Conservation (phyloP, 331 rosid genomes). For the Pyracantha coccinea region DNA sequence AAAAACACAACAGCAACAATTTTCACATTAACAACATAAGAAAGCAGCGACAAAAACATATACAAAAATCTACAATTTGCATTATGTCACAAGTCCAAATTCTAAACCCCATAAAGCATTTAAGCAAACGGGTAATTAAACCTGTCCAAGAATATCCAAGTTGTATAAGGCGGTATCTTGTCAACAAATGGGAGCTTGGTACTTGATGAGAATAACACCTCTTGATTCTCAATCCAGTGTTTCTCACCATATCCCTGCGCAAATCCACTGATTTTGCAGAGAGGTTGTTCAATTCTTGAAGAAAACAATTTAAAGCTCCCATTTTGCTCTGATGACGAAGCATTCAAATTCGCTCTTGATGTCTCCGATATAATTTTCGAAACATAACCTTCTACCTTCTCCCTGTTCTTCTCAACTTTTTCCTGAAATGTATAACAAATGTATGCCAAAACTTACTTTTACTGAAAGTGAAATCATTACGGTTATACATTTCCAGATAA, state of each 20-base stretch:
- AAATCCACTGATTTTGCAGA: constrained; percentile 50
- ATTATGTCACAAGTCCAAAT: not conserved
- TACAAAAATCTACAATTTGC: not conserved
- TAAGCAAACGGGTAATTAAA: not conserved
- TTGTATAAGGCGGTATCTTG: constrained; percentile 77
- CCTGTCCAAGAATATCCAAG: constrained; percentile 98
- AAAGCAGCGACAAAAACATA: not conserved
- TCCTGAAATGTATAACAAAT: constrained; percentile 38
- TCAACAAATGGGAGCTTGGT: constrained; percentile 55
- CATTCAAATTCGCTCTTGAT: constrained; percentile 24
- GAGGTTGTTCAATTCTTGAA: constrained; percentile 56
- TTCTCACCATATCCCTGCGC: constrained; percentile 52
- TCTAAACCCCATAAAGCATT: not conserved
- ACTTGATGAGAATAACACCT: constrained; percentile 37
- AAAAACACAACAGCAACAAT: constrained; percentile 27
- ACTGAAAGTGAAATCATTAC: constrained; percentile 12
- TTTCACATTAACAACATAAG: not conserved
- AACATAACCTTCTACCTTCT: constrained; percentile 44
- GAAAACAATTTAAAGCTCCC: constrained; percentile 40
- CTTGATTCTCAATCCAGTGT: constrained; percentile 44
- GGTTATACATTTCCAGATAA: not conserved
- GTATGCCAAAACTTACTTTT: constrained; percentile 32
- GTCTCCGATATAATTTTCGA: constrained; percentile 27
- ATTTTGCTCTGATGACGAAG: constrained; percentile 25
- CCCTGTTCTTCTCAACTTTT: constrained; percentile 56